These are phyloP conservation scores for Aspergillus diversus DNA, from an alignment of 495 filamentous ascomycete genomes.

Conservation along the genomic window DNA sequence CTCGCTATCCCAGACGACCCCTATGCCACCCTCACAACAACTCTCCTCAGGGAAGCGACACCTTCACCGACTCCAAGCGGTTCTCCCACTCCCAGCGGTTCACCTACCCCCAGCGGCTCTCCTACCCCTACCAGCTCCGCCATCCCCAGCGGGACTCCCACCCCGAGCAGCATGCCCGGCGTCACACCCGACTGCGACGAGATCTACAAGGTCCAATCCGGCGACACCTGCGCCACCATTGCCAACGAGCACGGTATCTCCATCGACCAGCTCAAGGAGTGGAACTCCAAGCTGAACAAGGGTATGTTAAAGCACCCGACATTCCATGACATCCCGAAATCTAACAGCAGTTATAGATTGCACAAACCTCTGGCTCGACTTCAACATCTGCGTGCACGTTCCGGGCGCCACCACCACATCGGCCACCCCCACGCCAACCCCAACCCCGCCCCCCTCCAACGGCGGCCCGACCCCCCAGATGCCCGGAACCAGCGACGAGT, in stretches of 20 bases:
- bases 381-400: slow-evolving; percentile 28
- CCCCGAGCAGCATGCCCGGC: slow-evolving; percentile 32
- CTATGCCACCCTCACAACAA: slow-evolving; percentile 14
- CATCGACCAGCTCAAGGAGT: slow-evolving; percentile 29
- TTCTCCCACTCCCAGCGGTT: slow-evolving; percentile 22
- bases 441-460: no score
- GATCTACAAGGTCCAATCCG: slow-evolving; percentile 32
- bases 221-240: slow-evolving; percentile 37
- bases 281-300: slow-evolving; percentile 26
- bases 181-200: slow-evolving; percentile 39
- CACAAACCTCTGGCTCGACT: slow-evolving; percentile 22
- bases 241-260: slow-evolving; percentile 31
- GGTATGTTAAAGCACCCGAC: not conserved
- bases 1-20: slow-evolving; percentile 17
- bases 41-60: no score
- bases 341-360: slow-evolving; percentile 19
- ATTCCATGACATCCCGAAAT: not conserved
- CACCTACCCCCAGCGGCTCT: no score
- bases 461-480: slow-evolving; percentile 23
- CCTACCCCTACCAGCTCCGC: no score
- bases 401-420: slow-evolving; percentile 20
- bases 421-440: slow-evolving; percentile 8
- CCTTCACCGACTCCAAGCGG: slow-evolving; percentile 1
- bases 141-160: no score
- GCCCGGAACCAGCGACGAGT: slow-evolving; percentile 23